Evolutionary conservation across 2,329 filamentous ascomycete species (phyloP), one percentile per base, ranked within the genome.

Genomic region (Tolypocladium amazonense): DNA sequence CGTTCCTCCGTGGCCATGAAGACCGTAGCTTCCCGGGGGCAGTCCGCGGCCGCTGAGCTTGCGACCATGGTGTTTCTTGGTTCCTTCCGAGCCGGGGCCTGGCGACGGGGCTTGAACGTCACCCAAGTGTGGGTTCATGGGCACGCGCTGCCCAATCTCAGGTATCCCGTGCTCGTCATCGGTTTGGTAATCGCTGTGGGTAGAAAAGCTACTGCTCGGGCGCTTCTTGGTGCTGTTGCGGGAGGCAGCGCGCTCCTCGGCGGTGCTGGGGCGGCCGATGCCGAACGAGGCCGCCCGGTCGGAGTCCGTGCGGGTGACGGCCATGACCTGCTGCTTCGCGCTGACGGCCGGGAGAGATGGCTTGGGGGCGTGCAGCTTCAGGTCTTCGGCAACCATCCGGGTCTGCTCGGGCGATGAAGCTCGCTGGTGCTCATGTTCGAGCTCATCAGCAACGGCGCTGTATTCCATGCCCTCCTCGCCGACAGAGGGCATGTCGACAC

Each of bases 61-160:
- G 63, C 91, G 86, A 58, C 81, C 77, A 69, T 92, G 89, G 62
- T 85, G 75, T 64, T 78, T 81, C 62, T 79, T 78, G 59, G 66
- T 65, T 56, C 72, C 73, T 4, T 75, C 71, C 5, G 74, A 66
- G 53, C 73, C 72, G 11, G 87, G 88, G 2, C 86, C 83, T 1
- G 92, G 92, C 2, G 92, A 94, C 2, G 94, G 94, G 18, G 94
- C 94, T 76, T 99, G 94, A 12, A 97, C 94, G 71, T 97, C 93
- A 62, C 94, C 94, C 52, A 94, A 90, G 71, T 94, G 85, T 58
- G 88, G 89, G 70, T 94, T 88, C 90, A 99, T 94, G 56, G 94
- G 94, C 45, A 99, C 93, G 69, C 92, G 88, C 68, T 90, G 85
- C 56, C 93, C 93, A 65, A 97, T 94, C 70, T 95, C 90, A 2